These are phyloP conservation scores for Pichia sp. DNA, from an alignment of 1,139 yeast genomes.

Conservation along the genomic window DNA sequence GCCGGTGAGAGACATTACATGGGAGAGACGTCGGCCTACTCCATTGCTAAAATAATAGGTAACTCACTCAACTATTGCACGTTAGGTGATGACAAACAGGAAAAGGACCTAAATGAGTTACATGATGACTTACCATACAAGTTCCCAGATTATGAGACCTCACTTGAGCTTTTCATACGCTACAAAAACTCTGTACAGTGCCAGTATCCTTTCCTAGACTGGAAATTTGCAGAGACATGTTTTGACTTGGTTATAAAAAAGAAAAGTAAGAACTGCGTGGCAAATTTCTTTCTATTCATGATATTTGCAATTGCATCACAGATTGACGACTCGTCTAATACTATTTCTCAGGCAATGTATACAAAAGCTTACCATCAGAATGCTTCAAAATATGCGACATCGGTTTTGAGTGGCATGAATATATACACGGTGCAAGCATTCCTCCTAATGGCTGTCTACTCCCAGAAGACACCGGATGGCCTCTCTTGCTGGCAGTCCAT, in stretches of 20 bases:
- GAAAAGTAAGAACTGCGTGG: slow-evolving; percentile 21
- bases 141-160: slow-evolving; percentile 32
- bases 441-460: slow-evolving; percentile 25
- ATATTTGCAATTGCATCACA: slow-evolving; percentile 48
- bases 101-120: too few relatives aligned
- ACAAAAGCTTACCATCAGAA: slow-evolving; percentile 42
- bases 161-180: slow-evolving; percentile 10
- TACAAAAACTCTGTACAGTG: slow-evolving; percentile 24
- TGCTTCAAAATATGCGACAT: slow-evolving; percentile 34
- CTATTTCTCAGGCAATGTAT: slow-evolving; percentile 32
- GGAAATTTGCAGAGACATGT: slow-evolving; percentile 24
- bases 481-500: slow-evolving; percentile 27
- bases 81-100: too few relatives aligned
- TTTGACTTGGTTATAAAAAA: slow-evolving; percentile 21
- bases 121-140: slow-evolving; percentile 19
- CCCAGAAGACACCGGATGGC: slow-evolving; percentile 28
- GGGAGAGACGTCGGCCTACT: slow-evolving; percentile 27
- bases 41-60: slow-evolving; percentile 24
- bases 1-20: slow-evolving; percentile 25
- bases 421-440: slow-evolving; percentile 27
- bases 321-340: slow-evolving; percentile 35
- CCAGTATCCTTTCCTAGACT: slow-evolving; percentile 29
- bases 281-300: slow-evolving; percentile 38
- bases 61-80: slow-evolving; percentile 17
- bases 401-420: slow-evolving; percentile 24